Percentiles rank a stretch among this genome's conserved stretches.
These are phyloP conservation scores for Lactarius sp. DNA, from an alignment of 768 basidiomycete genomes.

Conservation along the genomic window DNA sequence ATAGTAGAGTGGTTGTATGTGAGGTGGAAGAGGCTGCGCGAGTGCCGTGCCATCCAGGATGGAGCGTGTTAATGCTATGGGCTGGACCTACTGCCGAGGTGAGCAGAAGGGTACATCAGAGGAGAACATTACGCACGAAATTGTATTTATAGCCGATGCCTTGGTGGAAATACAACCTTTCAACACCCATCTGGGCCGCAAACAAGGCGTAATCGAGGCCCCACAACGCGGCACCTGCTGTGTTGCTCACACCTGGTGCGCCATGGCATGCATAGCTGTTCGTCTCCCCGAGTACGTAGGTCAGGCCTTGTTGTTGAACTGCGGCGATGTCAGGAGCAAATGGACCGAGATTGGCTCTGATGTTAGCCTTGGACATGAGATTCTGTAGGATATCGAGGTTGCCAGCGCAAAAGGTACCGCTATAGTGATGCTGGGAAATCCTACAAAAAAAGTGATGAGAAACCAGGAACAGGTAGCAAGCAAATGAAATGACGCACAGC, in stretches of 20 bases:
- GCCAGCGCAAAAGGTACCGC: constrained; percentile 60
- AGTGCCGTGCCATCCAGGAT: constrained; percentile 51
- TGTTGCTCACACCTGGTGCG: constrained; percentile 56
- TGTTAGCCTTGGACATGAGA: constrained; percentile 62
- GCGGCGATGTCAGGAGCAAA: constrained; percentile 53
- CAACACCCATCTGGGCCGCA: constrained; percentile 51
- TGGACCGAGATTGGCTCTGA: constrained; percentile 44
- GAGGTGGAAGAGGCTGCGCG: constrained; percentile 46
- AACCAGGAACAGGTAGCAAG: constrained; percentile 9
- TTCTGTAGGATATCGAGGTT: constrained; percentile 50
- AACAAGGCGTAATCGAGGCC: constrained; percentile 59
- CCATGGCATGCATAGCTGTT: constrained; percentile 39
- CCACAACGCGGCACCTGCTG: constrained; percentile 68
- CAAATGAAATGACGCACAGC: constrained; percentile 35
- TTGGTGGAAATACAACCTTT: constrained; percentile 56
- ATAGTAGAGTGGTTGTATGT: constrained; percentile 65
- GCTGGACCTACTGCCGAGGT: constrained; percentile 52
- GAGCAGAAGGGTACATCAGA: not conserved
- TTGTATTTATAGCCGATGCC: constrained; percentile 71
- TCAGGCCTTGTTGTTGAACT: constrained; percentile 41
- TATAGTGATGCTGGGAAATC: constrained; percentile 49
- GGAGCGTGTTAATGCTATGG: constrained; percentile 51
- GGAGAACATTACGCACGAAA: constrained; percentile 36
- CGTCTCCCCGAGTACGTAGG: constrained; percentile 49
- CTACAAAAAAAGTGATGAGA: constrained; percentile 29